Base-by-base conservation (phyloP, 306 rosid species). In the Cicer arietinum region DNA sequence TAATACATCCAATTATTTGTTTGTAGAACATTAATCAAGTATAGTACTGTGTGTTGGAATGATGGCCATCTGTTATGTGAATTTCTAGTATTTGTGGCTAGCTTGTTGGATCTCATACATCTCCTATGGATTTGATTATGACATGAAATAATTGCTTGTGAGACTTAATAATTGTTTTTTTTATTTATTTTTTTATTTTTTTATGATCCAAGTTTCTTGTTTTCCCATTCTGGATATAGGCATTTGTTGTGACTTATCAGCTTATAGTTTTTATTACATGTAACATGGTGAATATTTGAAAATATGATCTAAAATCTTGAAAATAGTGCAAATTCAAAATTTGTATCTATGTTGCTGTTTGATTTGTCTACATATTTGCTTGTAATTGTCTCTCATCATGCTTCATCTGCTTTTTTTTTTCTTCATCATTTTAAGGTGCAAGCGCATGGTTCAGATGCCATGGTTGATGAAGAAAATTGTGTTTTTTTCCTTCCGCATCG, bases 401-500 rank as follows among this genome's bases (percentile, higher is more conserved):
- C 71, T 69, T 75, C 64, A 42, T 80, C 75, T 80, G 52, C 16
- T 75, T 54, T 45, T 16, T 20, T 20, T 20, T 20, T 20, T 1
- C 22, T 69, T 74, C 69, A 69, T 79, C 74, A 54, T 69, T 83
- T 68, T 62, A 71, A 94, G 97, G 96, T 94, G 77, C 99, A 94
- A 84, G 97, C 99, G 7, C 99, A 94, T 67, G 99, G 99, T 75
- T 88, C 93, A 8, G 96, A 94, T 82, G 99, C 95, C n/a, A 90
- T 92, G 99, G 97, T 90, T 22, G 99, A 94, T 50, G 99, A 94
- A 83, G 99, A 92, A 66, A 92, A 89, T 74, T 94, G 99, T 67
- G 92, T 90, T 17, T 94, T 94, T 86, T 94, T 94, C 84, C 97
- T 94, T 68, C 99, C 99, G 0, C 99, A 94, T 74, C 96, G 99